Base-by-base conservation (phyloP, 2,329 filamentous ascomycete species). In the Microcyclosporella mali region DNA sequence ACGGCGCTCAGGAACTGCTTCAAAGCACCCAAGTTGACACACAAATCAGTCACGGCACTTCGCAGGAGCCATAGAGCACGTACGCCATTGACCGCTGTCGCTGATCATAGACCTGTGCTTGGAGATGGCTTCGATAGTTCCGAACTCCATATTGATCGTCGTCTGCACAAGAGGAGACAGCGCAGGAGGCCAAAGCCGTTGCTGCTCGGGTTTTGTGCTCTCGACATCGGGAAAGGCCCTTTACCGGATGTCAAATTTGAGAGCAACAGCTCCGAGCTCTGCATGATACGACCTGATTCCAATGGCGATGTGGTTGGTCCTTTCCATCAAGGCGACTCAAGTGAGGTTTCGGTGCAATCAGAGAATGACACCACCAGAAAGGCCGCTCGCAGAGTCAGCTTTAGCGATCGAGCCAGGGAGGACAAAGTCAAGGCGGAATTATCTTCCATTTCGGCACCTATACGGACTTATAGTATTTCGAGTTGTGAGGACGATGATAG, bases 201-300 rank as follows among this genome's bases (percentile, higher is more conserved):
- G 6, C n/a, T 40, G 19, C 34, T 38, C 11, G 41, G 42, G 9
- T 47, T 57, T 32, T n/a, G 19, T 25, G 29, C 53, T 3, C 32
- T 59, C 30, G 33, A 52, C 11, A 28, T 59, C 11, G 33, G 28
- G 31, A 31, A 33, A 33, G 59, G 58, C 0, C 58, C 56, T 10
- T 36, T 61, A 16, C 58, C 57, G n/a, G 52, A 54, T 3, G 56
- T 59, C 2, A 29, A 45, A 2, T 58, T 59, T 33, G 25, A 46
- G 19, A 25, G 34, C n/a, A 40, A 43, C 19, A 41, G 46, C 14
- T 31, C 40, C 18, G 40, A 49, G 32, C 38, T 50, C n/a, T 16
- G 21, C 21, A 25, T 25, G 9, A 9, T 9, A 4, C 21, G 6
- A 4, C 9, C 21, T 25, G 6, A 6, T 25, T 9, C 21, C 21